Evolutionary conservation across 2,329 filamentous ascomycete species (phyloP).

Genomic region (Penicillium sp.): DNA sequence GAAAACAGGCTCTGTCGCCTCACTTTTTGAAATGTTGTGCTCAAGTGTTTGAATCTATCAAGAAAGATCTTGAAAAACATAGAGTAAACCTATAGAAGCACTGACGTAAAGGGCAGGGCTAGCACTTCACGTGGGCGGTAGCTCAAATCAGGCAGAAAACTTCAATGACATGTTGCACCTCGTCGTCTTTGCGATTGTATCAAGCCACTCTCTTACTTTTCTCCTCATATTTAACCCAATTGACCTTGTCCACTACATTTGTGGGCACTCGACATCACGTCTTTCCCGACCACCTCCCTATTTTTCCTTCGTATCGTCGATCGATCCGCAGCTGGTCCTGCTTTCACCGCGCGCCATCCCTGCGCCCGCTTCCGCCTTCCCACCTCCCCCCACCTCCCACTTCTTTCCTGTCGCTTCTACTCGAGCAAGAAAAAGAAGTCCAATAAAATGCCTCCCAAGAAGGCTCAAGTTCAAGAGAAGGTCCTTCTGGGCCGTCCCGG

Average conservation of each 20-base stretch:
- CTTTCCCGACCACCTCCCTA: slow-evolving; percentile 25
- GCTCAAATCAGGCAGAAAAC: slow-evolving; percentile 22
- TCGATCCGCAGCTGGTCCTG: slow-evolving; percentile 66
- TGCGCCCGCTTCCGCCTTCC: slow-evolving; percentile 45
- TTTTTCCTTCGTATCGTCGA: slow-evolving; percentile 55
- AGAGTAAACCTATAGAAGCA: background rate
- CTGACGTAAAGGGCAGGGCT: slow-evolving; percentile 22
- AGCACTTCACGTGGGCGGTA: slow-evolving; percentile 29
- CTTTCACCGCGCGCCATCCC: slow-evolving; percentile 38
- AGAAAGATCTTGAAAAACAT: background rate
- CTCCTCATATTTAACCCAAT: slow-evolving; percentile 9
- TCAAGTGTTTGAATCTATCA: background rate
- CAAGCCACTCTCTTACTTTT: slow-evolving; percentile 5
- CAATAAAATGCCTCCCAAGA: slow-evolving; percentile 93
- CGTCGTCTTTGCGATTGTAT: slow-evolving; percentile 4
- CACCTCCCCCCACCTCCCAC: slow-evolving; percentile 27
- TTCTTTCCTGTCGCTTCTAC: slow-evolving; percentile 48
- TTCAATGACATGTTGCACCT: slow-evolving; percentile 15
- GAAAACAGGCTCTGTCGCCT: no score
- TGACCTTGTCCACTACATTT: slow-evolving; percentile 13
- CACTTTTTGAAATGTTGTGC: no score
- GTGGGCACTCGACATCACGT: slow-evolving; percentile 33
- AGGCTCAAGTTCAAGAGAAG: slow-evolving; percentile 88
- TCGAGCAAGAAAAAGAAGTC: slow-evolving; percentile 59
- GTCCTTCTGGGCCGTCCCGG: slow-evolving; percentile 91